Percentiles rank a stretch among this genome's conserved stretches.
These are phyloP conservation scores for Penicillium desertorum DNA, from an alignment of 495 filamentous ascomycete genomes.

Conservation along the genomic window DNA sequence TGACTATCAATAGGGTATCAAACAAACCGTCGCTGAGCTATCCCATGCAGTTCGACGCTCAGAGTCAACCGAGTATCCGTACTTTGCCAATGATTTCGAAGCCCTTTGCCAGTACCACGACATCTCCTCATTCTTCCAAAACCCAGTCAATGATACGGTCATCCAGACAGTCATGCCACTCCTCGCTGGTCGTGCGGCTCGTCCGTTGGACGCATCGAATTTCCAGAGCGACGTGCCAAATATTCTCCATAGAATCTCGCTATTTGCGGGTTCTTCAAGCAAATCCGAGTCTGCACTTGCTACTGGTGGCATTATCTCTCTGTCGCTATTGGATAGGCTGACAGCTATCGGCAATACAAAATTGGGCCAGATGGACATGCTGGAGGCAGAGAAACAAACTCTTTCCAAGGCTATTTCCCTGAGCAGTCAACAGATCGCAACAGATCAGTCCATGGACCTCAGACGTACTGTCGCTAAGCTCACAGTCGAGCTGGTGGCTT, in stretches of 20 bases:
- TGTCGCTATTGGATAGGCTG: conserved; percentile 57
- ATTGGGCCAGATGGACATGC: conserved; percentile 59
- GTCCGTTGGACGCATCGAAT: conserved; percentile 35
- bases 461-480: conserved; percentile 49
- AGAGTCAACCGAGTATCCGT: conserved; percentile 39
- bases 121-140: conserved; percentile 28
- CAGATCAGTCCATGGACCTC: conserved; percentile 48
- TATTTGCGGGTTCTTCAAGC: conserved; percentile 38
- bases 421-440: conserved; percentile 46
- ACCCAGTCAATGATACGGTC: conserved; percentile 17
- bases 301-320: conserved; percentile 54
- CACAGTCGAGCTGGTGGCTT: conserved; percentile 47
- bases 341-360: conserved; percentile 52
- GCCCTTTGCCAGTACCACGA: conserved; percentile 63
- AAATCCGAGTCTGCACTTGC: conserved; percentile 33
- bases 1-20: conserved; percentile 42
- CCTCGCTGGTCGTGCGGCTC: conserved; percentile 43
- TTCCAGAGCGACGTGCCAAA: conserved; percentile 36
- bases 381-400: conserved; percentile 64
- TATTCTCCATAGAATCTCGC: conserved; percentile 38
- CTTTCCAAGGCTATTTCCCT: conserved; percentile 55
- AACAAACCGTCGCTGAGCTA: conserved; percentile 57
- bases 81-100: conserved; percentile 65
- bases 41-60: conserved; percentile 43
- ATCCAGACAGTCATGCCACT: conserved; percentile 39